A percentile compares a stretch with the other conserved stretches of the same genome.
Conservation (phyloP, 768 basidiomycete genomes). For the Termitomyces sp. region DNA sequence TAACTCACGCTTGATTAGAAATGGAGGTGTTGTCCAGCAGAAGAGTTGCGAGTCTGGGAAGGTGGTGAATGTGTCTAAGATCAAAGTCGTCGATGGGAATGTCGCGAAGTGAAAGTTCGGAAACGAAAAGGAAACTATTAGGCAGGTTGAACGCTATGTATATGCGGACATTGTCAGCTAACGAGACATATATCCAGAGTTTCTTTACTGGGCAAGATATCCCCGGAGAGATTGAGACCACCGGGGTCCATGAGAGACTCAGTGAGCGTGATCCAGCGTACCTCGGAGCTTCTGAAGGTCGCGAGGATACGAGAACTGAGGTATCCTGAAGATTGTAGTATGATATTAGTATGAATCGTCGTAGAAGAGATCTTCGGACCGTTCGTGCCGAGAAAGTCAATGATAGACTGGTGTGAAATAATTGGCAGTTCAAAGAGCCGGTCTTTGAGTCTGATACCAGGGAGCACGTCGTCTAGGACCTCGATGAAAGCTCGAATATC, state of each 20-base stretch:
- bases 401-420: constrained; percentile 23
- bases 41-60: constrained; percentile 47
- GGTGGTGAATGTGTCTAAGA: constrained; percentile 48
- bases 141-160: constrained; percentile 47
- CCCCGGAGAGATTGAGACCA: constrained; percentile 47
- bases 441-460: neutral
- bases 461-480: constrained; percentile 14
- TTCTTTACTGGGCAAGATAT: constrained; percentile 40
- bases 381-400: constrained; percentile 34
- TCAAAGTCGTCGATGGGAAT: constrained; percentile 45
- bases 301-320: constrained; percentile 43
- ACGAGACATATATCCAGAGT: constrained; percentile 1
- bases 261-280: constrained; percentile 41
- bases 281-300: constrained; percentile 42
- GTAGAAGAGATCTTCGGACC: constrained; percentile 23
- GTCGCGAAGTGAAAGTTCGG: constrained; percentile 47
- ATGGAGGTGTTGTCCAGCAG: constrained; percentile 52
- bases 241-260: constrained; percentile 45
- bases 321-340: constrained; percentile 32
- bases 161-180: constrained; percentile 8
- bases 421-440: neutral
- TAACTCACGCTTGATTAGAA: constrained; percentile 57
- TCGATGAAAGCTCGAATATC: constrained; percentile 33
- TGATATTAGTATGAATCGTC: neutral
- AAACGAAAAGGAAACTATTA: constrained; percentile 48